Evolutionary conservation across 2,329 filamentous ascomycete species (phyloP), one percentile per base, ranked within the genome.

Genomic region (Peltaster fructicola): DNA sequence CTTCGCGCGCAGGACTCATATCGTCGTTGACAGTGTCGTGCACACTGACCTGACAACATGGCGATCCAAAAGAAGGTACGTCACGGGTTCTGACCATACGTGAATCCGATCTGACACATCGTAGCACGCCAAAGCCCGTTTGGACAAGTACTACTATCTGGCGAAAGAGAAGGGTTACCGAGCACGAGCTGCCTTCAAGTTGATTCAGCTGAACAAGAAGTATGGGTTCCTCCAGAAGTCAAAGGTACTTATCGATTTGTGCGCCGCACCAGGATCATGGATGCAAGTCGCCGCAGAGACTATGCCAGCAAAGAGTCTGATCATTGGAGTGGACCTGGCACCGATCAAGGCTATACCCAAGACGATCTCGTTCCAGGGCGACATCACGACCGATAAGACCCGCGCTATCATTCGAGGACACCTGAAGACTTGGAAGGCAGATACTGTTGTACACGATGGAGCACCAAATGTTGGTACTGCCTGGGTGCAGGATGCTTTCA

Each of bases 71-170:
- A 95, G 67, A 95, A 95, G 58, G 65, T 63, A 38, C 26, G 46
- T 20, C 30, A 30, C 25, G 23, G 17, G 7, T n/a, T 30, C 18
- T n/a, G 24, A 16, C 4, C 15, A 27, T 14, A 18, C 5, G 16
- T 9, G 6, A 13, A 8, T 12, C 14, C 15, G 17, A 48, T 46
- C 43, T 57, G 29, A 51, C 36, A 8, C 17, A 22, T 11, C 29
- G 26, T 30, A 68, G 67, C 78, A 92, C 59, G 85, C 82, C 58
- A 95, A 95, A 61, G 85, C 85, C 54, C 84, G 85, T 68, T 65
- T 93, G 45, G 88, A 98, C 57, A 93, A 95, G 57, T 95, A 84
- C 80, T 98, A 95, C 58, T 85, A 84, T 51, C 73, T 95, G 44
- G 88, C 88, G 33, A 98, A 98, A 56, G 88, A 98, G 53, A 95